phyloP scores from a whole-genome alignment of 2,329 filamentous ascomycete species.

The Pseudonectria foliicola region DNA sequence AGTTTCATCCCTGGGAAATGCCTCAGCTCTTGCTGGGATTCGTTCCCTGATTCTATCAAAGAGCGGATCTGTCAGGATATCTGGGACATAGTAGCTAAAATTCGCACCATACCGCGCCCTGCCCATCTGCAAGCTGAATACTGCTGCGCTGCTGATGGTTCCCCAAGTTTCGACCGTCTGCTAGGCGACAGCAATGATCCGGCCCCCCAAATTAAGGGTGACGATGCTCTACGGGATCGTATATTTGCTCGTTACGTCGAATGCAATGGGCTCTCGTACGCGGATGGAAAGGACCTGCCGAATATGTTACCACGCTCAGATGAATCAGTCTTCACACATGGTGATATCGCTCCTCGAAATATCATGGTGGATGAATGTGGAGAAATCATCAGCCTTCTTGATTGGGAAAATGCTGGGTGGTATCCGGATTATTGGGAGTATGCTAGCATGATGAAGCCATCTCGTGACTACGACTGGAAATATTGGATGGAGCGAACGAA shows the following conservation, averaged over 20 bases:
- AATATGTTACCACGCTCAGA: slow-evolving; percentile 2
- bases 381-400: slow-evolving; percentile 1
- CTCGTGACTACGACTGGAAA: slow-evolving; percentile 7
- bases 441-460: slow-evolving; percentile 10
- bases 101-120: slow-evolving; percentile 7
- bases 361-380: slow-evolving; percentile 5
- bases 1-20: slow-evolving; percentile 4
- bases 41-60: slow-evolving; percentile 6
- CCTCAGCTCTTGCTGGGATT: slow-evolving; percentile 4
- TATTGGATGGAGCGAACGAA: slow-evolving; percentile 7
- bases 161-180: slow-evolving; percentile 5
- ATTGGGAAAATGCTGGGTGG: slow-evolving; percentile 7
- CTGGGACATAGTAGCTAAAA: slow-evolving; percentile 6
- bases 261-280: slow-evolving; percentile 8
- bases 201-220: slow-evolving; percentile 4
- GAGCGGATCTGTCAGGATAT: slow-evolving; percentile 8
- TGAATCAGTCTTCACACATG: slow-evolving; percentile 6
- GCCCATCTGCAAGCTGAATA: slow-evolving; percentile 3
- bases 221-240: slow-evolving; percentile 6
- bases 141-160: slow-evolving; percentile 8
- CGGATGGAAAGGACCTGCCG: slow-evolving; percentile 1
- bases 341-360: slow-evolving; percentile 6
- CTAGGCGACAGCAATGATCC: slow-evolving; percentile 4
- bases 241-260: slow-evolving; percentile 6
- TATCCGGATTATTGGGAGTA: slow-evolving; percentile 7